phyloP scores from a whole-genome alignment of 441 rosid genomes.

The Daphne laureola region DNA sequence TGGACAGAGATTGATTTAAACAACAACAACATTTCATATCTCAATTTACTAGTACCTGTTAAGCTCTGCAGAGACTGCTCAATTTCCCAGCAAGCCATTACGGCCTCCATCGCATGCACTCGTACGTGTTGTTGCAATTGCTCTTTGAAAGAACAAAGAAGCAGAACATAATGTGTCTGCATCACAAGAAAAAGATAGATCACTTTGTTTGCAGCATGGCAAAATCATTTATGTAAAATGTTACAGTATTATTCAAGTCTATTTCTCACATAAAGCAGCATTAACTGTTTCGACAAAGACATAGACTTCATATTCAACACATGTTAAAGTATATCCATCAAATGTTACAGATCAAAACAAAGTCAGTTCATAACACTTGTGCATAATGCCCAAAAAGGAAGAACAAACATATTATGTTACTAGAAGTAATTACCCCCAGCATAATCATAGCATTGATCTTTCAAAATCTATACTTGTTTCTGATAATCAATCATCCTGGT shows the following conservation, averaged over 20 bases:
- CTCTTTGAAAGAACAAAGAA: constrained; percentile 96
- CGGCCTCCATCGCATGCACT: constrained; percentile 99
- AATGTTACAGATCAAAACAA: too few species aligned
- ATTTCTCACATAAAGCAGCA: background rate
- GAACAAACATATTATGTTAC: too few species aligned
- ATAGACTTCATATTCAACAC: background rate
- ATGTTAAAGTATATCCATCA: too few species aligned
- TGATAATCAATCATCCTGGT: too few species aligned
- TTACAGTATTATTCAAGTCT: too few species aligned
- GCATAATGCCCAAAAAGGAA: too few species aligned
- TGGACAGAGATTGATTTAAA: too few species aligned
- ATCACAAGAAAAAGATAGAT: constrained; percentile 13
- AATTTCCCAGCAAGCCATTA: constrained; percentile 99
- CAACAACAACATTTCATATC: background rate
- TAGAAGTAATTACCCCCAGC: too few species aligned
- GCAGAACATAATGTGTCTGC: constrained; percentile 90
- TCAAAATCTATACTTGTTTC: too few species aligned
- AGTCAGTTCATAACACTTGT: too few species aligned
- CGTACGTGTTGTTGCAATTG: constrained; percentile 98
- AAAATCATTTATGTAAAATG: background rate
- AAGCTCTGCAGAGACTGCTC: constrained; percentile 97
- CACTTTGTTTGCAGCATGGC: background rate
- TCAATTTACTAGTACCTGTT: constrained; percentile 62
- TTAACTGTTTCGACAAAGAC: background rate
- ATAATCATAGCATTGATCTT: too few species aligned